Evolutionary conservation across 495 filamentous ascomycete genomes (phyloP).

Genomic region (Tuber microsphaerosporum): DNA sequence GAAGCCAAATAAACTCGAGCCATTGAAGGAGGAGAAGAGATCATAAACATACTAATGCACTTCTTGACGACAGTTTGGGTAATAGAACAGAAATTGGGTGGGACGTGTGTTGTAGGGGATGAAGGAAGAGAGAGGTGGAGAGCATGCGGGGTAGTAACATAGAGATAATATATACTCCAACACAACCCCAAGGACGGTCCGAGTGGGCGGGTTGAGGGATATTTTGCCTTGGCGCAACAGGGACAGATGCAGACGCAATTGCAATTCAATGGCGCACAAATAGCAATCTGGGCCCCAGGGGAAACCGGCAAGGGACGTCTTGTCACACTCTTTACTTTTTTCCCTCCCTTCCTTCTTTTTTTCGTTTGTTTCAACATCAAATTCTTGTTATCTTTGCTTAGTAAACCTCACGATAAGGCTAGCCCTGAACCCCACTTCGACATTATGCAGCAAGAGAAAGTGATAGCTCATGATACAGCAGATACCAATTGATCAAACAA

Average conservation of each 20-base stretch:
- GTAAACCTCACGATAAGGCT: not conserved
- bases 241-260: not conserved
- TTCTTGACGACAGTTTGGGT: constrained; percentile 35
- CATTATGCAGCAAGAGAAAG: not conserved
- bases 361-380: not conserved
- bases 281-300: not conserved
- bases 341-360: not conserved
- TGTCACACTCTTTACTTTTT: not conserved
- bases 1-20: not conserved
- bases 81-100: constrained; percentile 15
- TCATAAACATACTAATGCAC: constrained; percentile 24
- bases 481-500: not conserved
- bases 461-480: not conserved
- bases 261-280: not conserved
- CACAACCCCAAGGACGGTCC: not conserved
- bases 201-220: not conserved
- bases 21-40: not conserved
- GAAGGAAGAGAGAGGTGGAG: constrained; percentile 12
- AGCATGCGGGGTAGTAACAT: constrained; percentile 33
- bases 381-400: not conserved
- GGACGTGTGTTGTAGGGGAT: constrained; percentile 14
- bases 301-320: not conserved
- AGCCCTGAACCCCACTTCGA: not conserved
- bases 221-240: not conserved
- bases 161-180: not conserved